Evolutionary conservation across 2,329 filamentous ascomycete species (phyloP).

Genomic region (Huntiella abstrusa): DNA sequence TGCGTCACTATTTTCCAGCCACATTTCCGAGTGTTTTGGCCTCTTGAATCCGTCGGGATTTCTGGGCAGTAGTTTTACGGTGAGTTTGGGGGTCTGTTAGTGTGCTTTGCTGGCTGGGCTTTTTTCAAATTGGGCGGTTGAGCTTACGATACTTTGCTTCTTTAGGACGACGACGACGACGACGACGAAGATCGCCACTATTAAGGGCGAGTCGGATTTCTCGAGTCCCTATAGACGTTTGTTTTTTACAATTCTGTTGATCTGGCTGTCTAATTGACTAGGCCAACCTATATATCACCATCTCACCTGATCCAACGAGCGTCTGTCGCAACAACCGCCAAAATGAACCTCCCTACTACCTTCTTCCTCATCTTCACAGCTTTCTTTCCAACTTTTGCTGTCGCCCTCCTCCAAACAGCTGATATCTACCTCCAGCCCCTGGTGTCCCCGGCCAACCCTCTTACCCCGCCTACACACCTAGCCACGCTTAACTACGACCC

Average conservation of each 20-base stretch:
- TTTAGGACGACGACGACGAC: neutral
- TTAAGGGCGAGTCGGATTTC: no score
- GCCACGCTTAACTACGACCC: conserved; percentile 38
- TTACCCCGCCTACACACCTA: conserved; percentile 24
- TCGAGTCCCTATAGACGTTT: neutral
- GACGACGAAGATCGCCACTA: neutral
- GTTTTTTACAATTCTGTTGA: neutral
- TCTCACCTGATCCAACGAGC: neutral
- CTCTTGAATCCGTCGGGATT: no score
- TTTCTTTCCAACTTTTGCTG: conserved; percentile 19
- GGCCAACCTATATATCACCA: neutral
- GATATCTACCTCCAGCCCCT: conserved; percentile 37
- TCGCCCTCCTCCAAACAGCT: conserved; percentile 25
- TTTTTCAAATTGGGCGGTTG: neutral
- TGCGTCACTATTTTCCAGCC: neutral
- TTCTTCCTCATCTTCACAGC: neutral
- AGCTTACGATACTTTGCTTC: neutral
- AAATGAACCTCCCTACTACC: neutral
- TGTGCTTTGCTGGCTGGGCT: neutral
- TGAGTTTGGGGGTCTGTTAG: no score
- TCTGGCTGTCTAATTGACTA: neutral
- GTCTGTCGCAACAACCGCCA: neutral
- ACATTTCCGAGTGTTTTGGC: neutral
- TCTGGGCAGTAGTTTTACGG: no score
- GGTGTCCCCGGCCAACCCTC: conserved; percentile 12